Percentiles rank a stretch among this genome's conserved stretches.
phyloP scores from a whole-genome alignment of 257 asterid genomes.

The Buddleja alternifolia region DNA sequence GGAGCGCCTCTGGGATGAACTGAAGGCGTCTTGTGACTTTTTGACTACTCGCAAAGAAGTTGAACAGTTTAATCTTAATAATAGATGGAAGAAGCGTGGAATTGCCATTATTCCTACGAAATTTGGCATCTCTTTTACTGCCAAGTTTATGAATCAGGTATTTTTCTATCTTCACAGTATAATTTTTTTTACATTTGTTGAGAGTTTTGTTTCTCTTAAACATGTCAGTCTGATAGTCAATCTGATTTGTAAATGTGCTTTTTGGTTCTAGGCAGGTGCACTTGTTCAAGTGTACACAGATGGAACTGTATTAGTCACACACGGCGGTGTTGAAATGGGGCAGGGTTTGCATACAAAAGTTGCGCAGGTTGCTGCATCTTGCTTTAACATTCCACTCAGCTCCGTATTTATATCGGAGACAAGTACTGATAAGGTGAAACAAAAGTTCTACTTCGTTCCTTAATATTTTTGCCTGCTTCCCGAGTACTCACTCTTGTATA shows the following conservation, averaged over 20 bases:
- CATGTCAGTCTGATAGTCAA: constrained; percentile 6
- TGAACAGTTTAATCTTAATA: constrained; percentile 63
- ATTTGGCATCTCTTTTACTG: constrained; percentile 91
- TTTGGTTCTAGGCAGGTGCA: constrained; percentile 83
- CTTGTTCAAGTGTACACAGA: constrained; percentile 97
- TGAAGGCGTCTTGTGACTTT: constrained; percentile 65
- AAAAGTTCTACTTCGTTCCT: background rate
- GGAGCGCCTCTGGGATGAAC: constrained; percentile 78
- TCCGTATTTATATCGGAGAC: constrained; percentile 95
- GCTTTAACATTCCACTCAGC: constrained; percentile 81
- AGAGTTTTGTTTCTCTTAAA: background rate
- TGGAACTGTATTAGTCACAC: constrained; percentile 96
- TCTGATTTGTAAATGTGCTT: constrained; percentile 20
- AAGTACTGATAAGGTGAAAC: constrained; percentile 90
- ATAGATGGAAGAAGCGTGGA: constrained; percentile 94
- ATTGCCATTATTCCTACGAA: constrained; percentile 82
- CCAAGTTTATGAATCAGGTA: constrained; percentile 96
- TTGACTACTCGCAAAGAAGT: constrained; percentile 62
- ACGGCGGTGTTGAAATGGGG: constrained; percentile 99
- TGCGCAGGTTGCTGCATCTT: constrained; percentile 95
- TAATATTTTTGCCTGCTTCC: background rate
- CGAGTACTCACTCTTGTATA: background rate
- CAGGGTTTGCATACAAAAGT: constrained; percentile 98
- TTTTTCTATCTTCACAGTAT: constrained; percentile 14
- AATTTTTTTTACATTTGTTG: background rate